Evolutionary conservation across 208 protist genomes (phyloP), one percentile per base, ranked within the genome.

Genomic region (Blastocrithidia nonstop): DNA sequence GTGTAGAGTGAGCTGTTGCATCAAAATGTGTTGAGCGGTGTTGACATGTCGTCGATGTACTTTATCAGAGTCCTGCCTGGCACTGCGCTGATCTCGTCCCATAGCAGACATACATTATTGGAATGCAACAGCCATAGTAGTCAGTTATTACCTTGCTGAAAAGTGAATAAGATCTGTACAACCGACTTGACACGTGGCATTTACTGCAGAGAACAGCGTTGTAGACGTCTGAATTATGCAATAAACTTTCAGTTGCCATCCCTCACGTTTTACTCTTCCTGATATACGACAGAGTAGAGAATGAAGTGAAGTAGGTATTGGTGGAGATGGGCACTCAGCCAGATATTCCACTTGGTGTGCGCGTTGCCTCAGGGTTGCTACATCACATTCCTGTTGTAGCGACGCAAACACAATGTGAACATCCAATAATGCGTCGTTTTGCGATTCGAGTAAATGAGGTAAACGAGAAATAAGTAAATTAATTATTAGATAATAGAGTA

Each of bases 61-160:
- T 71, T 4, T 54, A 62, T 15, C 67, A 57, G 26, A 77, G 57
- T 40, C 78, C 80, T 11, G 81, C 69, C 2, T 57, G 54, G 9
- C 32, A 20, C 16, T 72, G 60, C 31, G 42, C 58, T 1, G 66
- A 73, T 17, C 43, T 94, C 6, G 7, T 54, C 9, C 61, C 59
- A 13, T 57, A 69, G 11, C 56, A 71, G 7, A 82, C 89, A 32
- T 88, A 86, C 59, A 72, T 94, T 21, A 66, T 94, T 45, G 85
- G 85, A 25, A 85, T 91, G 71, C 81, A 90, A 64, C 61, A 46
- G 4, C 40, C 63, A 1, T 50, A 77, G 36, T 69, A 81, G 40
- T 62, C 65, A 8, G 33, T 69, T 17, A 73, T 85, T 16, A 71
- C 77, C 11, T 48, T 89, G 28, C 50, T 94, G 16, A 50, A 68